Percentiles rank a stretch among this genome's conserved stretches.
Conservation (phyloP, 2,329 filamentous ascomycete genomes). For the Scleromitrula shiraiana region DNA sequence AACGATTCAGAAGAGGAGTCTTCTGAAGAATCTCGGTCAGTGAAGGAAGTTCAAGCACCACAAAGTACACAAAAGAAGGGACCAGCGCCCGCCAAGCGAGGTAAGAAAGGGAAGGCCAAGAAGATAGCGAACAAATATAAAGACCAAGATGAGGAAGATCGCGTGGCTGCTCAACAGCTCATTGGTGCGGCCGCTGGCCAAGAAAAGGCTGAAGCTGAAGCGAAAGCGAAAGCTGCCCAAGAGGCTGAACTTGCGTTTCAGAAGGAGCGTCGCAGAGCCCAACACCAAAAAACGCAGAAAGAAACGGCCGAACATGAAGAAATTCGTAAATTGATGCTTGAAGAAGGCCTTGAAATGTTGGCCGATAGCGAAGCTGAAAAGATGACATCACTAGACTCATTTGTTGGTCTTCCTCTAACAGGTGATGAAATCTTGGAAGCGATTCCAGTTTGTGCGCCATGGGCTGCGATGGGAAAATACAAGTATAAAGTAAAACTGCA, state of each 20-base stretch:
- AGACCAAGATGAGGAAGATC: conserved; percentile 90
- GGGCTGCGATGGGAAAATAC: conserved; percentile 55
- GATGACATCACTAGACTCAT: conserved; percentile 52
- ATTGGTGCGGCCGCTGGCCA: conserved; percentile 67
- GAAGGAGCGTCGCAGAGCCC: conserved; percentile 66
- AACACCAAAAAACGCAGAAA: conserved; percentile 70
- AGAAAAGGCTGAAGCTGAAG: conserved; percentile 61
- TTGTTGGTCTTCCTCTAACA: conserved; percentile 69
- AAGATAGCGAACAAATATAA: conserved; percentile 87
- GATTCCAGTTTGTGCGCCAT: conserved; percentile 57
- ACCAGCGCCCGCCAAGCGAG: conserved; percentile 49
- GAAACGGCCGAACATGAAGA: conserved; percentile 73
- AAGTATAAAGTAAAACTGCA: conserved; percentile 97
- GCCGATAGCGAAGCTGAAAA: conserved; percentile 51
- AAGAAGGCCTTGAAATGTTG: conserved; percentile 49
- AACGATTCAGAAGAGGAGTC: conserved; percentile 15
- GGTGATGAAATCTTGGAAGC: conserved; percentile 75
- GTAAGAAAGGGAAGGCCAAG: conserved; percentile 76
- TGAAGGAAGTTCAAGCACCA: conserved; percentile 20
- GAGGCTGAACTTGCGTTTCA: conserved; percentile 67
- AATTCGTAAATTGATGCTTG: conserved; percentile 50
- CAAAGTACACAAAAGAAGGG: conserved; percentile 34
- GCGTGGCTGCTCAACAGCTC: conserved; percentile 72
- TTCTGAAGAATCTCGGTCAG: conserved; percentile 10
- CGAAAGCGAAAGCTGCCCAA: conserved; percentile 55